Conservation (phyloP, 1,284 basidiomycete genomes). For the Ceratobasidium sp. region DNA sequence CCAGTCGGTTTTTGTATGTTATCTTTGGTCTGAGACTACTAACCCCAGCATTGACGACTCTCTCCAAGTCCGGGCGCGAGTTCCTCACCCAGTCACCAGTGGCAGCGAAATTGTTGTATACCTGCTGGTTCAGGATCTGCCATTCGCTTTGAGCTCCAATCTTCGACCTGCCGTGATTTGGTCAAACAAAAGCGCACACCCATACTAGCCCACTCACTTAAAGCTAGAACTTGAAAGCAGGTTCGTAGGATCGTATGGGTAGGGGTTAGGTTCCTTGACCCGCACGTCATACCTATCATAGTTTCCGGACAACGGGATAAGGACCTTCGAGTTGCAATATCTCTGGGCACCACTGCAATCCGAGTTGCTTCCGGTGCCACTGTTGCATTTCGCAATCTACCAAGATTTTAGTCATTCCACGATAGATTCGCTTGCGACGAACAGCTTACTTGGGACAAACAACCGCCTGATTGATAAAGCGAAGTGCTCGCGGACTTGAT, state of each 20-base stretch:
- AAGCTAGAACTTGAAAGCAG: conserved; percentile 18
- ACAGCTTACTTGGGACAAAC: conserved; percentile 62
- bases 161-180: conserved; percentile 48
- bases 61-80: conserved; percentile 66
- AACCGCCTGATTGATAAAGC: conserved; percentile 64
- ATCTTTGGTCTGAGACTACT: not conserved
- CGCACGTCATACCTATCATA: conserved; percentile 68
- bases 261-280: conserved; percentile 60
- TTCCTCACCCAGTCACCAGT: conserved; percentile 77
- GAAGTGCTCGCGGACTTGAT: conserved; percentile 62
- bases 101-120: conserved; percentile 63
- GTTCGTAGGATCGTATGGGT: conserved; percentile 64
- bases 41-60: conserved; percentile 68
- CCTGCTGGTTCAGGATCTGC: conserved; percentile 51
- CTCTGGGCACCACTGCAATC: conserved; percentile 67
- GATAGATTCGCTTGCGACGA: too few relatives aligned
- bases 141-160: conserved; percentile 68
- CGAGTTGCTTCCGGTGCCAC: conserved; percentile 23
- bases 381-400: conserved; percentile 41
- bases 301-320: conserved; percentile 64
- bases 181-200: not conserved
- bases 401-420: not conserved
- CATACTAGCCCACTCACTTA: not conserved
- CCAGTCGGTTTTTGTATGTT: too few relatives aligned
- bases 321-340: conserved; percentile 68